These are phyloP conservation scores for Raphidocelis subcapitata DNA, from an alignment of 139 green algal species.

Conservation along the genomic window DNA sequence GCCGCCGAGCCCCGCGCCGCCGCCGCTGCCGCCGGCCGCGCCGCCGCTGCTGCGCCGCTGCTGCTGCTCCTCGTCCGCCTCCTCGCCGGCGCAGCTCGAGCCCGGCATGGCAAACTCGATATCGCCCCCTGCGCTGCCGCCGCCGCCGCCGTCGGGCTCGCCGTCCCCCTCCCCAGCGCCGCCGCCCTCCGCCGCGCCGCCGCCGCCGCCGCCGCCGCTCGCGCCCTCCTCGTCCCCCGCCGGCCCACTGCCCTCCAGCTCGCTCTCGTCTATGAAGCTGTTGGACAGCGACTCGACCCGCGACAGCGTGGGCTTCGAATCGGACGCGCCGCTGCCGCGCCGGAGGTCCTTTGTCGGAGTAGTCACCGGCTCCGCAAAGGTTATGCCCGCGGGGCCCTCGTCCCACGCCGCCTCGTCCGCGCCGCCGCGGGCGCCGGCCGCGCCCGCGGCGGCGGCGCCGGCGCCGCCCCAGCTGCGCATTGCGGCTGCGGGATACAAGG, in stretches of 20 bases:
- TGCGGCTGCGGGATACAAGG: too few relatives aligned
- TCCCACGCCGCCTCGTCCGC: conserved; percentile 43
- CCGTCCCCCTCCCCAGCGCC: background rate
- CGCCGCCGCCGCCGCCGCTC: background rate
- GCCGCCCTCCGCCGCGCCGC: background rate
- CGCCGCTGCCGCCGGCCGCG: background rate
- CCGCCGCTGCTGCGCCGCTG: background rate
- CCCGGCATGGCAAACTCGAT: background rate
- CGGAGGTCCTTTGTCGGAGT: conserved; percentile 38
- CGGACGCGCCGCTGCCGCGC: conserved; percentile 12
- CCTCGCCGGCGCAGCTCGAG: background rate
- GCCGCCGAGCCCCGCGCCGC: conserved; percentile 2
- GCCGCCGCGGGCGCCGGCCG: too few relatives aligned
- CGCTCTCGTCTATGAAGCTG: conserved; percentile 46
- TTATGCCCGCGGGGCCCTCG: conserved; percentile 48
- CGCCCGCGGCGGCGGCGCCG: too few relatives aligned
- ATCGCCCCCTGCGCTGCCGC: background rate
- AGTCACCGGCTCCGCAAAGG: conserved; percentile 50
- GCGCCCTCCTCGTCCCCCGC: background rate
- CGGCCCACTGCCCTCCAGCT: background rate
- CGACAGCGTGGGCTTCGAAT: conserved; percentile 38
- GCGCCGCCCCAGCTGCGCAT: too few relatives aligned
- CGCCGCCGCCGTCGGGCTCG: background rate
- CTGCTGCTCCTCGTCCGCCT: background rate
- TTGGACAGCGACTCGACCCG: conserved; percentile 56